Evolutionary conservation across 805 yeast species (phyloP).

Genomic region (Metschnikowia kunwiensis): DNA sequence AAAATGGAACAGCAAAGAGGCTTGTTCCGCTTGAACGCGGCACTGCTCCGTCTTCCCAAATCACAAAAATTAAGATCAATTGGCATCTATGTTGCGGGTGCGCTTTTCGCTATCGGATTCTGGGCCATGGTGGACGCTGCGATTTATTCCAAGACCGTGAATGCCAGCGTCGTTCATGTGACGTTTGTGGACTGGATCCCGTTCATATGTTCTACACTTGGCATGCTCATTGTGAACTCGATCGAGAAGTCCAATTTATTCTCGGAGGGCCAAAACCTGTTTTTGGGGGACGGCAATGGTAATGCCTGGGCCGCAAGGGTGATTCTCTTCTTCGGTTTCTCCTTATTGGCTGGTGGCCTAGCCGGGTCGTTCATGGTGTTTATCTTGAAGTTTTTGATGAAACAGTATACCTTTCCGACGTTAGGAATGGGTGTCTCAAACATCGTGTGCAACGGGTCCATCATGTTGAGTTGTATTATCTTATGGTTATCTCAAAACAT

Average conservation of each 20-base stretch:
- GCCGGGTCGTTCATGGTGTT: slow-evolving; percentile 90
- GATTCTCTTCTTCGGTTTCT: slow-evolving; percentile 86
- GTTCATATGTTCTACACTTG: slow-evolving; percentile 78
- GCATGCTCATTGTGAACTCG: slow-evolving; percentile 79
- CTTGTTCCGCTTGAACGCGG: slow-evolving; percentile 59
- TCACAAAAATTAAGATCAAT: slow-evolving; percentile 65
- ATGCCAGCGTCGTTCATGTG: slow-evolving; percentile 83
- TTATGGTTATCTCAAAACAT: slow-evolving; percentile 94
- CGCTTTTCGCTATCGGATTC: slow-evolving; percentile 77
- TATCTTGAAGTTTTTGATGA: slow-evolving; percentile 77
- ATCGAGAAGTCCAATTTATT: slow-evolving; percentile 66
- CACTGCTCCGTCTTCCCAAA: slow-evolving; percentile 58
- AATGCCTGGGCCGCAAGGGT: slow-evolving; percentile 94
- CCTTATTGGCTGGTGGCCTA: slow-evolving; percentile 88
- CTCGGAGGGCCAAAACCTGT: slow-evolving; percentile 34
- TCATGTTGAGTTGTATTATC: slow-evolving; percentile 84
- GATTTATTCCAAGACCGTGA: slow-evolving; percentile 75
- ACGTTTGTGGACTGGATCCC: slow-evolving; percentile 97
- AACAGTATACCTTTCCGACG: slow-evolving; percentile 79
- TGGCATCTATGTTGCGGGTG: slow-evolving; percentile 78
- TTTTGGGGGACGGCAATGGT: slow-evolving; percentile 42
- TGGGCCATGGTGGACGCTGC: slow-evolving; percentile 91
- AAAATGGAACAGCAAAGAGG: slow-evolving; percentile 45
- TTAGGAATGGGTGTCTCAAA: slow-evolving; percentile 92
- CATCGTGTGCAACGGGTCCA: slow-evolving; percentile 71